phyloP scores from a whole-genome alignment of 225 moss, liverwort and hornwort species.

The Marchantia paleacea region DNA sequence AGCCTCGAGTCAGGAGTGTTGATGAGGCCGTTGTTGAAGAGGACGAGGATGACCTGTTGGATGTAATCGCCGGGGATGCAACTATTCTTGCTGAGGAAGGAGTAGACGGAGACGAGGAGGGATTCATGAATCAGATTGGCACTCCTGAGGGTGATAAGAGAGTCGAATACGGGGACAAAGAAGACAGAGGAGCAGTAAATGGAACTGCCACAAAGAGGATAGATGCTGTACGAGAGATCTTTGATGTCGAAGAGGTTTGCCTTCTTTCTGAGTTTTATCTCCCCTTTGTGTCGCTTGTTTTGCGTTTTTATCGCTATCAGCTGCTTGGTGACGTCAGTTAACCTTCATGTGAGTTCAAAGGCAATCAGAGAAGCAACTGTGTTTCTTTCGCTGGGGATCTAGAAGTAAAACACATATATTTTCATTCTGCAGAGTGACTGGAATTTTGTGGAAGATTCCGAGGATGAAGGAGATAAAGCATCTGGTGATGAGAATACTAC shows the following conservation, averaged over 20 bases:
- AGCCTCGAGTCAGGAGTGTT: conserved; percentile 57
- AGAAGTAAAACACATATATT: not conserved
- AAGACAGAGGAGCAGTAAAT: conserved; percentile 50
- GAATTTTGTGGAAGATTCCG: conserved; percentile 26
- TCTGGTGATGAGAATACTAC: conserved; percentile 11
- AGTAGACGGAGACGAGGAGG: conserved; percentile 42
- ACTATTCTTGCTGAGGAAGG: conserved; percentile 33
- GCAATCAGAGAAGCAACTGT: no score
- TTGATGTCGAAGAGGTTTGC: conserved; percentile 36
- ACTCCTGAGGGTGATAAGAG: conserved; percentile 24
- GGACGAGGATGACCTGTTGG: conserved; percentile 44
- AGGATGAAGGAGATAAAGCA: conserved; percentile 18
- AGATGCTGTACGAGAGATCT: conserved; percentile 54
- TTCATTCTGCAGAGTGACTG: conserved; percentile 27
- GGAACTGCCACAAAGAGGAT: conserved; percentile 61
- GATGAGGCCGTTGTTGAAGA: conserved; percentile 51
- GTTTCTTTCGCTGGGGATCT: no score
- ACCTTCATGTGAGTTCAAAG: no score
- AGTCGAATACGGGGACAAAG: conserved; percentile 30
- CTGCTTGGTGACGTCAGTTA: no score
- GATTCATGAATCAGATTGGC: conserved; percentile 15
- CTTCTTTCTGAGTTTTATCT: not conserved
- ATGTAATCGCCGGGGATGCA: conserved; percentile 27
- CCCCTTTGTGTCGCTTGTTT: not conserved
- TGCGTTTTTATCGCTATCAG: not conserved